Evolutionary conservation across 306 rosid genomes (phyloP).

Genomic region (Gleditsia sinensis): DNA sequence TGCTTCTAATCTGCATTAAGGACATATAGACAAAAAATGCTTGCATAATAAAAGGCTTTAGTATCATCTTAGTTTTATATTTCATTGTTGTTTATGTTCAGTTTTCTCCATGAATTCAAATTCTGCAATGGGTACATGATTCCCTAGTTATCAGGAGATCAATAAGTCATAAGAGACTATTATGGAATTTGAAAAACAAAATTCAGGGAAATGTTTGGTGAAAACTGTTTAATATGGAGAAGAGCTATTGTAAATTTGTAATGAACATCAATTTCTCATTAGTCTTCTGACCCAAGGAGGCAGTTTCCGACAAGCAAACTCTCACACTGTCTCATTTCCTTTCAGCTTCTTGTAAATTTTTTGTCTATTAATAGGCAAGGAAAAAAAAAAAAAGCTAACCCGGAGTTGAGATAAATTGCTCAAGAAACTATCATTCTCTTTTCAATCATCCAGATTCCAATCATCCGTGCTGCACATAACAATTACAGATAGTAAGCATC

Average conservation of each 20-base stretch:
- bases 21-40: slow-evolving; percentile 29
- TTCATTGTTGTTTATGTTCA: background rate
- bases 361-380: background rate
- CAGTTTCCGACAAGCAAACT: background rate
- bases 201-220: no score
- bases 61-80: background rate
- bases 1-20: slow-evolving; percentile 30
- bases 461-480: background rate
- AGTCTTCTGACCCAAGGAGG: no score
- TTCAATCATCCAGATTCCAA: background rate
- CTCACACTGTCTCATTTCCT: background rate
- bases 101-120: background rate
- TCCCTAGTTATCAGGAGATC: background rate
- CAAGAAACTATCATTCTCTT: background rate
- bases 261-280: no score
- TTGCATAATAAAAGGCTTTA: slow-evolving; percentile 17
- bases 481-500: slow-evolving; percentile 17
- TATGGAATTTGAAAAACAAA: background rate
- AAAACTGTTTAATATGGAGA: background rate
- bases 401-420: background rate
- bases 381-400: background rate
- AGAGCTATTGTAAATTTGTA: no score
- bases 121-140: background rate
- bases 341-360: no score
- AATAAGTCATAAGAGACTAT: background rate